phyloP scores from a whole-genome alignment of 2,329 filamentous ascomycete species.

The Orbilia brochopaga region DNA sequence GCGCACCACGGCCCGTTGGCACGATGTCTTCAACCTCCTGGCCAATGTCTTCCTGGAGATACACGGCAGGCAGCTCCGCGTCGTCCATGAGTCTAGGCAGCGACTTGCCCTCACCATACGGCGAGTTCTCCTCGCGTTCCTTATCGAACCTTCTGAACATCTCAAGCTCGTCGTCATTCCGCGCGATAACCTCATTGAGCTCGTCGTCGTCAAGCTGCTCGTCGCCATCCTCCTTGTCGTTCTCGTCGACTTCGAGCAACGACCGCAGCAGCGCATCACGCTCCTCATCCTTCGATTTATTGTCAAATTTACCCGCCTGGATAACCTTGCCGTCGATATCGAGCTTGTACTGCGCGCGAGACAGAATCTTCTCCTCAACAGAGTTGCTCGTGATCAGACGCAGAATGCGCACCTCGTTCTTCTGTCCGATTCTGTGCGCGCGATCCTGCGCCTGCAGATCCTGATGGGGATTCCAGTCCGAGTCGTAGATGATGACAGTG shows the following conservation, averaged over 20 bases:
- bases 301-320: conserved; percentile 98
- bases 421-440: conserved; percentile 99
- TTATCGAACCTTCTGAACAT: conserved; percentile 84
- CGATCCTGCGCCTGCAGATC: conserved; percentile 99
- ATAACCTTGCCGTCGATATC: conserved; percentile 99
- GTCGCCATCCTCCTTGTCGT: conserved; percentile 76
- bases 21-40: conserved; percentile 79
- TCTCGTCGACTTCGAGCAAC: conserved; percentile 79
- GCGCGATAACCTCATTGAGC: conserved; percentile 90
- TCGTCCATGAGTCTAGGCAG: conserved; percentile 84
- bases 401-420: conserved; percentile 97
- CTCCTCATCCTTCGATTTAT: conserved; percentile 98
- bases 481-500: conserved; percentile 99
- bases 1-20: conserved; percentile 77
- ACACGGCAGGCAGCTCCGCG: conserved; percentile 89
- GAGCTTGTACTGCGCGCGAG: conserved; percentile 94
- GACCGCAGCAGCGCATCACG: conserved; percentile 96
- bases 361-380: conserved; percentile 97
- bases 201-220: conserved; percentile 99
- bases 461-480: conserved; percentile 99
- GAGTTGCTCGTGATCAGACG: conserved; percentile 95
- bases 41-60: conserved; percentile 79
- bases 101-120: conserved; percentile 74
- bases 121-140: conserved; percentile 69
- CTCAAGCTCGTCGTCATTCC: conserved; percentile 77